Conservation (phyloP, 2,329 filamentous ascomycete genomes). For the Thelonectria olida region DNA sequence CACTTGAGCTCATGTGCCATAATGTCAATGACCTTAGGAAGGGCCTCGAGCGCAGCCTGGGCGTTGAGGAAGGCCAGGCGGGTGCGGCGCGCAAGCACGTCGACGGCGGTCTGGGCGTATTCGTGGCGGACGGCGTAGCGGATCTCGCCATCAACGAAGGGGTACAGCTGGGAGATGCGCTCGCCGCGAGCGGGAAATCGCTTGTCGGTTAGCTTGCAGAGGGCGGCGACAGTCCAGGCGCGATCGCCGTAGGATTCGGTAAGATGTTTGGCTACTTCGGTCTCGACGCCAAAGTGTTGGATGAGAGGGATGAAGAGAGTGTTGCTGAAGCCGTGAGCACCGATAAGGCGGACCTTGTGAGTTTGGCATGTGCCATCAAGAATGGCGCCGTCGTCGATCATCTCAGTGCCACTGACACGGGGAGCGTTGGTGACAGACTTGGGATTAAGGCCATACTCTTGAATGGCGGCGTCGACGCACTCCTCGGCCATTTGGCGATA, state of each 20-base stretch:
- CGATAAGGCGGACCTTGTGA: conserved; percentile 81
- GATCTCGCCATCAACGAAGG: conserved; percentile 91
- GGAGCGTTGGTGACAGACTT: conserved; percentile 67
- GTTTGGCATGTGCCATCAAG: conserved; percentile 79
- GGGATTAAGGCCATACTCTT: conserved; percentile 70
- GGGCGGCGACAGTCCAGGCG: conserved; percentile 87
- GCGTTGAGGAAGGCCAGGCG: conserved; percentile 91
- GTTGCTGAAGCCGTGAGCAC: conserved; percentile 88
- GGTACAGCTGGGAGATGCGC: conserved; percentile 82
- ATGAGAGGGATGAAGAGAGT: conserved; percentile 94
- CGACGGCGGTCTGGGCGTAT: conserved; percentile 90
- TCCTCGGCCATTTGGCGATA: conserved; percentile 95
- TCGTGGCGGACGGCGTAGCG: conserved; percentile 89
- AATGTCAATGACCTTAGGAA: conserved; percentile 87
- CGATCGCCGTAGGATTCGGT: conserved; percentile 90
- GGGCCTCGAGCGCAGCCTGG: conserved; percentile 85
- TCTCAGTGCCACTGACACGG: conserved; percentile 74
- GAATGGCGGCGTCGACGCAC: conserved; percentile 82
- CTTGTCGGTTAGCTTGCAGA: conserved; percentile 79
- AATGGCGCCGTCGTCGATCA: conserved; percentile 74
- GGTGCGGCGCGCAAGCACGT: conserved; percentile 86
- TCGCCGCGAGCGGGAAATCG: conserved; percentile 86
- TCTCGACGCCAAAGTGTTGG: conserved; percentile 91
- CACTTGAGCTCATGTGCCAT: conserved; percentile 88
- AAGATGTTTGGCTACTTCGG: conserved; percentile 89